Evolutionary conservation across 768 basidiomycete genomes (phyloP).

Genomic region (Porphyrellus cyaneotinctus): DNA sequence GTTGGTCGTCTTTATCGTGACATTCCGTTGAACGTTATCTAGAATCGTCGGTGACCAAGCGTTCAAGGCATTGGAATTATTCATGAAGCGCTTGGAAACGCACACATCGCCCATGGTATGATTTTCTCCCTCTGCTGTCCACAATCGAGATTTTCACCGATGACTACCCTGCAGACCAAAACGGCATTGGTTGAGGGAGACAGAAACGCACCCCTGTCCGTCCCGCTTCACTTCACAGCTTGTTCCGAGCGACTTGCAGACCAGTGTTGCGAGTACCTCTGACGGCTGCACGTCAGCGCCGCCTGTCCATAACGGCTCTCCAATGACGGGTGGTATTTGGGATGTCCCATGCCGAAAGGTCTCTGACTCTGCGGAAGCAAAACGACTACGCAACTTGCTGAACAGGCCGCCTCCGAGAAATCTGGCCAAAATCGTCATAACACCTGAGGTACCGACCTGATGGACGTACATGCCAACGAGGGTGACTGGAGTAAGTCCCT

Average conservation of each 20-base stretch:
- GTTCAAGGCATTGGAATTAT: slow-evolving; percentile 88
- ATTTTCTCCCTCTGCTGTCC: not conserved
- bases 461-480: slow-evolving; percentile 95
- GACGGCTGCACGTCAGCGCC: too few species aligned
- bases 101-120: slow-evolving; percentile 79
- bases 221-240: slow-evolving; percentile 44
- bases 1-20: not conserved
- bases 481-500: slow-evolving; percentile 86
- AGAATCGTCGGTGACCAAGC: slow-evolving; percentile 95
- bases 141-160: not conserved
- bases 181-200: slow-evolving; percentile 43
- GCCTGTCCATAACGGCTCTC: too few species aligned
- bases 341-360: too few species aligned
- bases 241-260: too few species aligned
- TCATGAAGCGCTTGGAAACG: slow-evolving; percentile 77
- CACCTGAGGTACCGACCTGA: slow-evolving; percentile 87
- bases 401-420: slow-evolving; percentile 45
- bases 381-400: slow-evolving; percentile 50
- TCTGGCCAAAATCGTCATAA: slow-evolving; percentile 44
- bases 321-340: too few species aligned
- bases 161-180: slow-evolving; percentile 52
- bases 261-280: too few species aligned
- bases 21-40: not conserved
- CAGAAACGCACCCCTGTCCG: slow-evolving; percentile 21
- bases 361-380: slow-evolving; percentile 70